Evolutionary conservation across 129 eudicot genomes (phyloP), one percentile per base, ranked within the genome.

Genomic region (Lactuca sativa): DNA sequence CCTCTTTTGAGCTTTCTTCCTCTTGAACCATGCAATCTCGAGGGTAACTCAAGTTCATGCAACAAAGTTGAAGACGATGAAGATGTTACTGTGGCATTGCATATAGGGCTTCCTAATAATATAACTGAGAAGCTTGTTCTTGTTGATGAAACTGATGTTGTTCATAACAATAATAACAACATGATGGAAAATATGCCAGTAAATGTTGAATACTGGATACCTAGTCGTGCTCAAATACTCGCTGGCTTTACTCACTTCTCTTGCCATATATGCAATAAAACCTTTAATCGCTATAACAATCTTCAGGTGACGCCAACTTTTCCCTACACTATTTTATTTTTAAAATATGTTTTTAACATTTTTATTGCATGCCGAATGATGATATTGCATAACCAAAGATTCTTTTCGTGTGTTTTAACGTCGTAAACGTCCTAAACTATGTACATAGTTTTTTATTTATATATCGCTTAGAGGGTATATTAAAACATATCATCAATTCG

Each of bases 221-320:
- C 97, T 4, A 85, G 77, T 56, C 86, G 90, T n/a, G 74, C 80
- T 13, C 96, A 91, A 53, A 91, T 88, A 55, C 74, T 88, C n/a
- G 95, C 82, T 15, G 96, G 97, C 17, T 85, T 88, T 85, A 88
- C 93, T 44, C 87, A 91, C 72, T 91, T 88, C 56, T 78, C 96
- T 5, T 91, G 97, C 70, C 96, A 83, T 38, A 71, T 91, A 8
- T 91, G 97, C 71, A 17, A 75, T 16, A 91, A 91, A 75, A 85
- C 96, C 36, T 91, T 91, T 81, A 91, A 78, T 73, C 96, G 97
- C 54, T 81, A 88, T 80, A 91, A 91, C 77, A 91, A 91, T 80
- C 92, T 91, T 65, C 96, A 88, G 96, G 97, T 90, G 41, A 38
- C 30, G 62, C 51, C 48, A 12, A 44, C 56, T 67, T 61, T 47